These are phyloP conservation scores for Diaporthe batatas DNA, from an alignment of 2,329 filamentous ascomycete species.

Conservation along the genomic window DNA sequence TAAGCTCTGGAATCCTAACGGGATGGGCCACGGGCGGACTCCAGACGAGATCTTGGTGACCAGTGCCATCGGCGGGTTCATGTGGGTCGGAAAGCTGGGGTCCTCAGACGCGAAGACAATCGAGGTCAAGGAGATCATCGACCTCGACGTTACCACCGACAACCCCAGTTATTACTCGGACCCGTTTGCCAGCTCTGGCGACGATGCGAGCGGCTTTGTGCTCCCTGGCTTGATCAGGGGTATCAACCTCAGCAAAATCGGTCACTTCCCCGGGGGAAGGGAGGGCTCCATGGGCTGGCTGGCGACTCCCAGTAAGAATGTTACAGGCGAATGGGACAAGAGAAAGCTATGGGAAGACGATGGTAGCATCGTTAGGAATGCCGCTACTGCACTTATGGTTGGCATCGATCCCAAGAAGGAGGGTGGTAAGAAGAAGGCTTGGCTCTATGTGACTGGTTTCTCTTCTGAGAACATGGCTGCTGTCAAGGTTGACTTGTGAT, in stretches of 20 bases:
- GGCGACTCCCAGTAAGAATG: slow-evolving; percentile 41
- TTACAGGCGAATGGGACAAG: slow-evolving; percentile 54
- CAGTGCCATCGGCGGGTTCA: slow-evolving; percentile 29
- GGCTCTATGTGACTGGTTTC: slow-evolving; percentile 71
- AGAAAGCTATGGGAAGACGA: slow-evolving; percentile 71
- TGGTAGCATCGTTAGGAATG: slow-evolving; percentile 61
- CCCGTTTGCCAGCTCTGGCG: slow-evolving; percentile 57
- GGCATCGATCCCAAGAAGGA: slow-evolving; percentile 62
- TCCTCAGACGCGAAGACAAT: slow-evolving; percentile 48
- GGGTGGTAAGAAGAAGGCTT: slow-evolving; percentile 61
- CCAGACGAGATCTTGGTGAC: slow-evolving; percentile 37
- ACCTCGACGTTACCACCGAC: slow-evolving; percentile 62
- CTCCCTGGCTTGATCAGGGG: slow-evolving; percentile 61
- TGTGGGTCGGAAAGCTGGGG: slow-evolving; percentile 26
- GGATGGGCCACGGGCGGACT: slow-evolving; percentile 36
- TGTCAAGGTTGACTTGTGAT: slow-evolving; percentile 63
- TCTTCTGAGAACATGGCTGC: slow-evolving; percentile 63
- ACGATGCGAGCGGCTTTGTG: slow-evolving; percentile 68
- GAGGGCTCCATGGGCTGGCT: slow-evolving; percentile 64
- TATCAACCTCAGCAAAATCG: slow-evolving; percentile 52
- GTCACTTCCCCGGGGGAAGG: slow-evolving; percentile 52
- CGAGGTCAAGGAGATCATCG: slow-evolving; percentile 57
- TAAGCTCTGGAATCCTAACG: slow-evolving; percentile 38
- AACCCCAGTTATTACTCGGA: slow-evolving; percentile 72
- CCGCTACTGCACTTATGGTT: slow-evolving; percentile 66